Conservation (phyloP, 257 asterid genomes). For the Rhazya stricta region DNA sequence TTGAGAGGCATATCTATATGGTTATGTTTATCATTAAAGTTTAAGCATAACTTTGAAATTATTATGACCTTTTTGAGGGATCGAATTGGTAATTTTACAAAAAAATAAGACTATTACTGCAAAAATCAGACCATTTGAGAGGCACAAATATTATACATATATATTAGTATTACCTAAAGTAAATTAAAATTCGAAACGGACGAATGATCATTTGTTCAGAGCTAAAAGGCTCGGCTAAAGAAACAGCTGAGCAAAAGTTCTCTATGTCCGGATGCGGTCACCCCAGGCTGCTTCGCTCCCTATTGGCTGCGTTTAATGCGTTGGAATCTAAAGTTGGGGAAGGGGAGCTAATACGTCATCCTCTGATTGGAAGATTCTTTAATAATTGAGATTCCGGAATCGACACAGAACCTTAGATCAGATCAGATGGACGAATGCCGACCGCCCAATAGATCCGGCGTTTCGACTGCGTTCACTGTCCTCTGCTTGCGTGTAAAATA, state of each 20-base stretch:
- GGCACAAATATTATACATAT: too few species aligned
- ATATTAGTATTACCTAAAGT: too few species aligned
- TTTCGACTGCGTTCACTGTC: conserved; percentile 4
- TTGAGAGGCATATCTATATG: too few species aligned
- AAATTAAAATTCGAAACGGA: too few species aligned
- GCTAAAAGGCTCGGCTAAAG: neutral
- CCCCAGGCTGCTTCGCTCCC: conserved; percentile 30
- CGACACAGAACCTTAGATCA: neutral
- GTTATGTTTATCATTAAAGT: too few species aligned
- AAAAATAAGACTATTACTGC: too few species aligned
- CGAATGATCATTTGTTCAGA: too few species aligned
- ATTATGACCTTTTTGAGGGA: too few species aligned
- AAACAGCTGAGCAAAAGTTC: neutral
- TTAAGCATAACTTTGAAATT: too few species aligned
- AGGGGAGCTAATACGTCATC: neutral
- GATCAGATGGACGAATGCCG: neutral
- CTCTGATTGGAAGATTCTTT: conserved; percentile 17
- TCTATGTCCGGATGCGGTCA: conserved; percentile 4
- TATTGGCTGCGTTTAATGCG: conserved; percentile 38
- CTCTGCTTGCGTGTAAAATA: too few species aligned
- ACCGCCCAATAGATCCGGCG: neutral
- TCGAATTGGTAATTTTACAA: too few species aligned
- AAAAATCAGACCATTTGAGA: too few species aligned
- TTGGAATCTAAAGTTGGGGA: conserved; percentile 21
- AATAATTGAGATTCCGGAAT: conserved; percentile 30